Evolutionary conservation across 768 basidiomycete genomes (phyloP), one percentile per base, ranked within the genome.

Genomic region (Phanerodontia chrysosporium): DNA sequence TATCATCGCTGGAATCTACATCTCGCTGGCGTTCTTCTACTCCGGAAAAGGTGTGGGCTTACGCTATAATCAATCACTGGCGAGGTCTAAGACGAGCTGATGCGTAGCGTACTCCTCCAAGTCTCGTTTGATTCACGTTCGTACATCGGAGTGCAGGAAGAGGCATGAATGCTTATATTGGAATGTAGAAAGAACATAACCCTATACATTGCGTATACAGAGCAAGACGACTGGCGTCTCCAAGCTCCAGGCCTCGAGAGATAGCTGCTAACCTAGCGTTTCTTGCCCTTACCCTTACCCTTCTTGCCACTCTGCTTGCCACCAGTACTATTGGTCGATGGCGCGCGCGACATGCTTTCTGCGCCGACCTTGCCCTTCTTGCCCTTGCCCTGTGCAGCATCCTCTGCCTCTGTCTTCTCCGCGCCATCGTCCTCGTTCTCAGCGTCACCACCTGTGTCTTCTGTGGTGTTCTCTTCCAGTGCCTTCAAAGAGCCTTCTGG

Each of bases 351-450:
- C 48, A 65, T 62, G 14, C 49, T 30, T 10, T 54, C 45, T 7
- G 32, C 55, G 39, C 58, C 59, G 44, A 60, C 65, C 60, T 66
- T 65, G 16, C 63, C 64, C 61, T 66, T 66, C 62, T 67, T 67
- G 42, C 59, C 58, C 56, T 59, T 63, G 45, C 62, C 48, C 46
- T 28, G 28, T 52, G 35, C 45, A 24, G 22, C 42, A n/a, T 53
- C 57, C 2, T 61, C 63, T 9, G 35, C 45, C n/a, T 25, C 57
- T 18, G 60, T 49, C 45, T 49, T 57, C 10, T n/a, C 35, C 7
- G 12, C 58, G 5, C 35, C 45, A 7, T 46, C 58, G 22, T 58
- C 59, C 32, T 46, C 63, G 9, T 29, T 45, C 49, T 56, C 46
- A 42, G 39, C 10, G 16, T 42, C 39, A 18, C 39, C 39, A 18